phyloP scores from a whole-genome alignment of 2,329 filamentous ascomycete species.

The Rhytidhysteron rufulum region DNA sequence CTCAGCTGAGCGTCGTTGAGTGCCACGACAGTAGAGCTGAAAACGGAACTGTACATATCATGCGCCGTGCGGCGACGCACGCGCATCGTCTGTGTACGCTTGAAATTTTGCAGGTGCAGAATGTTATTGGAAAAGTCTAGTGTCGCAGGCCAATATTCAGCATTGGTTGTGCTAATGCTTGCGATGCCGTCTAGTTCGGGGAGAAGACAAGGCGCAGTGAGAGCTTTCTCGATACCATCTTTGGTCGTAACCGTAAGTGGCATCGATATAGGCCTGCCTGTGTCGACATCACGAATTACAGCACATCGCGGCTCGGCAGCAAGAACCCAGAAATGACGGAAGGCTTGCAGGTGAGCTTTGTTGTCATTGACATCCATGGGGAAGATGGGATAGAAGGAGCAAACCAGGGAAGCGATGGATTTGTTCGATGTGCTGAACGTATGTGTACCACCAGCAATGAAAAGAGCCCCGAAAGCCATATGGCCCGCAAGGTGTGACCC shows the following conservation, averaged over 20 bases:
- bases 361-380: conserved; percentile 89
- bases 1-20: conserved; percentile 58
- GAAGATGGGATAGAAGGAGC: conserved; percentile 92
- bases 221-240: conserved; percentile 26
- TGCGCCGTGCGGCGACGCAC: conserved; percentile 61
- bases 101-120: conserved; percentile 61
- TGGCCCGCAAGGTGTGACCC: conserved; percentile 92
- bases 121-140: conserved; percentile 68
- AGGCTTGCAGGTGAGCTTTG: conserved; percentile 88
- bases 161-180: conserved; percentile 58
- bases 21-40: conserved; percentile 70
- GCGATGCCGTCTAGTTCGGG: conserved; percentile 63
- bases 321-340: conserved; percentile 95
- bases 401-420: conserved; percentile 78
- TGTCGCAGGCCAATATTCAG: conserved; percentile 76
- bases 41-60: conserved; percentile 61
- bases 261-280: conserved; percentile 71
- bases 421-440: conserved; percentile 87
- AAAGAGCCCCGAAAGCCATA: conserved; percentile 84
- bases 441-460: conserved; percentile 86
- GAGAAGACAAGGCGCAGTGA: conserved; percentile 56
- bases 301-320: conserved; percentile 87
- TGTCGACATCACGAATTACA: conserved; percentile 81
- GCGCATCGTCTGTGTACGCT: conserved; percentile 66
- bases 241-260: conserved; percentile 64